These are phyloP conservation scores for Lactarius trivialis DNA, from an alignment of 768 basidiomycete species.

Conservation along the genomic window DNA sequence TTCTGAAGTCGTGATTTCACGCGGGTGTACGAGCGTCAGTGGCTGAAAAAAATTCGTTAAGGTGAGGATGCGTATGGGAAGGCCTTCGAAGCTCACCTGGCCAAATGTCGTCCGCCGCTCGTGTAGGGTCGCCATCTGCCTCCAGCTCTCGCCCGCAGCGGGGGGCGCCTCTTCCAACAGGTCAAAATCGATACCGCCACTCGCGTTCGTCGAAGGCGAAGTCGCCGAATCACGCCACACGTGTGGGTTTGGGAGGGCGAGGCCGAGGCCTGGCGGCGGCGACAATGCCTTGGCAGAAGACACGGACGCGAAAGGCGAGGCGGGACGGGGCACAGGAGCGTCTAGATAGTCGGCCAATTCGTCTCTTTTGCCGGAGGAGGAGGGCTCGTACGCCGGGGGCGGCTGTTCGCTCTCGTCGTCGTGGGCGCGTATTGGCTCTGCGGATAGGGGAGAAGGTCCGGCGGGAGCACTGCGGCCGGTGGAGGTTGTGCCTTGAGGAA, in stretches of 20 bases:
- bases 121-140: constrained; percentile 36
- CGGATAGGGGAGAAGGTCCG: constrained; percentile 19
- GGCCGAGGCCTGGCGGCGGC: constrained; percentile 40
- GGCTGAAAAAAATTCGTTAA: constrained; percentile 24
- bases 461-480: neutral
- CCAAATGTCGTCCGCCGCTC: constrained; percentile 56
- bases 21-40: constrained; percentile 41
- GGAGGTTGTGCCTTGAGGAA: constrained; percentile 13
- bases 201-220: constrained; percentile 14
- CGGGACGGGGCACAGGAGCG: constrained; percentile 50
- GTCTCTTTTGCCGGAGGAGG: constrained; percentile 8
- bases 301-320: constrained; percentile 43
- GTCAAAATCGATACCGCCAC: constrained; percentile 41
- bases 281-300: constrained; percentile 27
- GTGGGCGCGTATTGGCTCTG: constrained; percentile 5
- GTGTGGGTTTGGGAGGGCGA: constrained; percentile 29
- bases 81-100: too few species aligned
- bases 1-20: constrained; percentile 45
- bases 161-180: constrained; percentile 68
- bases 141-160: constrained; percentile 53
- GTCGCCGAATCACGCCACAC: constrained; percentile 32
- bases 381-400: constrained; percentile 13
- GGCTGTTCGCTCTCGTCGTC: neutral
- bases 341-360: constrained; percentile 44
- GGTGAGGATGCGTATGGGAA: constrained; percentile 7